These are phyloP conservation scores for Erodium chrysanthum DNA, from an alignment of 441 rosid species.

Conservation along the genomic window DNA sequence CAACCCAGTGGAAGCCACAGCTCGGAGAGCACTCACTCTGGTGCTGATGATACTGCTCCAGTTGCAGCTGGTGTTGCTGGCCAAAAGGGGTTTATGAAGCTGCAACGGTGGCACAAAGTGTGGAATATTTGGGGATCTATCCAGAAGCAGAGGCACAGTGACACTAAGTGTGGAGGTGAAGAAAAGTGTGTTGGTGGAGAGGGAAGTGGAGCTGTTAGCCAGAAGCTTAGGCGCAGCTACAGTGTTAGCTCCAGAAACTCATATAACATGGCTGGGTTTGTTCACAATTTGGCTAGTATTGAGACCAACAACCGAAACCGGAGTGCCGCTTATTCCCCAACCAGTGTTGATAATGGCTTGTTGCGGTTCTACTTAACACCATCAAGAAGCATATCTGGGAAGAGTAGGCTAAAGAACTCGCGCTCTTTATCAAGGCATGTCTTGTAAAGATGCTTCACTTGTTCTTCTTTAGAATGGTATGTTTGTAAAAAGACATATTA, in stretches of 20 bases:
- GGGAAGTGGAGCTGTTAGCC: constrained; percentile 24
- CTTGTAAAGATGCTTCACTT: constrained; percentile 24
- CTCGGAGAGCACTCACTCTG: constrained; percentile 28
- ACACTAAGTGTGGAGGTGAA: constrained; percentile 19
- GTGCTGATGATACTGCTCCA: constrained; percentile 22
- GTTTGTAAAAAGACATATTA: constrained; percentile 31
- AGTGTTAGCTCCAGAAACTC: no score
- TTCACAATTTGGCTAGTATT: no score
- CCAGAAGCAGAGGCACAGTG: constrained; percentile 18
- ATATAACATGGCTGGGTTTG: constrained; percentile 4
- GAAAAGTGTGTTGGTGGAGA: constrained; percentile 22
- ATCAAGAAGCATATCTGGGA: constrained; percentile 38
- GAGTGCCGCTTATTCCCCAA: constrained; percentile 18
- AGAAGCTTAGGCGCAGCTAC: no score
- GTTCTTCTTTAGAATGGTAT: constrained; percentile 17
- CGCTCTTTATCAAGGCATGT: constrained; percentile 24
- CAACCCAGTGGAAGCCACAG: constrained; percentile 21
- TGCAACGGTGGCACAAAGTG: constrained; percentile 23
- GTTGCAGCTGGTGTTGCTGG: constrained; percentile 19
- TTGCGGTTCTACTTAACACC: constrained; percentile 53
- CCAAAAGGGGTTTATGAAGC: constrained; percentile 15
- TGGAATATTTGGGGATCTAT: constrained; percentile 44
- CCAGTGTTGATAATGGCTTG: constrained; percentile 35
- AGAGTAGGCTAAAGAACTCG: constrained; percentile 34
- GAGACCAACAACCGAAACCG: background rate